These are phyloP conservation scores for Chloranthus sessilifolius DNA, from an alignment of 164 flowering plant genomes.

Conservation along the genomic window DNA sequence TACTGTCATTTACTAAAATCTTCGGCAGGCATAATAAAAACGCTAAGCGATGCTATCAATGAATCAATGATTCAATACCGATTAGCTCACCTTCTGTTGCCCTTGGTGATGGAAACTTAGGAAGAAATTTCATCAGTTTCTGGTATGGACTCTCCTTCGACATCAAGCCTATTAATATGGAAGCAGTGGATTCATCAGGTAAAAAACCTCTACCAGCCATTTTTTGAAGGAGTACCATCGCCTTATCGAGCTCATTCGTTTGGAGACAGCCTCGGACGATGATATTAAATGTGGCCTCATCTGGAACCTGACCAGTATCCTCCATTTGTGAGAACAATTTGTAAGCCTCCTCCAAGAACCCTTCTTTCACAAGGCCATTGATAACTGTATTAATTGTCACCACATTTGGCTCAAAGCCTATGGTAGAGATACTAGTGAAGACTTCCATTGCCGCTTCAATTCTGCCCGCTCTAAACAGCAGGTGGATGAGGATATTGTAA, in stretches of 20 bases:
- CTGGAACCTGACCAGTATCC: constrained; percentile 15
- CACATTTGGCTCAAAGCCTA: constrained; percentile 13
- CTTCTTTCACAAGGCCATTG: constrained; percentile 13
- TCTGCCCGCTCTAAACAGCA: constrained; percentile 13
- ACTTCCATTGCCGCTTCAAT: constrained; percentile 13
- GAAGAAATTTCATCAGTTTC: no score
- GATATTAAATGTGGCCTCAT: constrained; percentile 11
- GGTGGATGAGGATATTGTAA: constrained; percentile 15
- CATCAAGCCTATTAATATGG: constrained; percentile 6
- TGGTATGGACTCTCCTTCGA: no score
- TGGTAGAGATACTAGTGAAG: constrained; percentile 5
- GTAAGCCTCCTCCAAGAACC: constrained; percentile 14
- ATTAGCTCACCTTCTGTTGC: no score
- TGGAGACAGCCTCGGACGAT: constrained; percentile 9
- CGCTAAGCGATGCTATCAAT: no score
- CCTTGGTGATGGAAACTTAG: no score
- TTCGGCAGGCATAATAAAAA: no score
- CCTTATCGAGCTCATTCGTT: constrained; percentile 6
- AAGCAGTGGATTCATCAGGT: neutral
- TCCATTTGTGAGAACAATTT: constrained; percentile 15
- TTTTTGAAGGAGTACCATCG: neutral
- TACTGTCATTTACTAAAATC: no score
- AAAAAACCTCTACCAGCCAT: constrained; percentile 20
- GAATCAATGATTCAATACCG: no score
- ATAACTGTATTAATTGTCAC: constrained; percentile 17